Base-by-base conservation (phyloP, 306 rosid genomes). In the Clitoria ternatea region DNA sequence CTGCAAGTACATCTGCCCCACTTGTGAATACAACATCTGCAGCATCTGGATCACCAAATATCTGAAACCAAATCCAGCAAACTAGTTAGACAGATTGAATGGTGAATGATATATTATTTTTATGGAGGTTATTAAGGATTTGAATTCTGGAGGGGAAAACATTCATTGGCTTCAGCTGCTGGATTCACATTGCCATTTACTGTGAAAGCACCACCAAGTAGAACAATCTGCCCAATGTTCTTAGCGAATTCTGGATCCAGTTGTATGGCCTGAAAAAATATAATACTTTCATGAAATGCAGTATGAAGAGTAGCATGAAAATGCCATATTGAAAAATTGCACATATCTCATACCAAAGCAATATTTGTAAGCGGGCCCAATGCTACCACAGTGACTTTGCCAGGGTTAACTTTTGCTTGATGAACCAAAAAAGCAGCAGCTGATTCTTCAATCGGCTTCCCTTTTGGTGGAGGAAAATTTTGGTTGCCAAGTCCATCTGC, bases 111-210 rank as follows among this genome's bases (percentile, higher is more conserved):
- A 44, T 11, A 8, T 27, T 49, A 49, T n/a, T 64, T 60, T 55
- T 18, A 44, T 6, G 13, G 55, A 60, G 39, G 35, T 55, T 59
- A 45, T 29, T 45, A 12, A 45, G 40, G 30, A 19, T 47, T 47
- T 27, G 47, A 37, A 69, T 36, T 15, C 66, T 40, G 19, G 61
- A 36, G 59, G 32, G 29, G 35, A 22, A 71, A 61, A 82, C 87
- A 73, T 68, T 85, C 97, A 69, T 94, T 94, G 72, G 98, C 98
- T 84, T 93, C 98, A 19, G 96, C 85, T 26, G 96, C 96, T 57
- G 97, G 96, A 81, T 93, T 93, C 33, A 84, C 98, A 85, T 93
- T 93, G 73, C 96, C 98, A 78, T 89, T 88, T 43, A 93, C 98
- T 4, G 84, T 81, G 81, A 93, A 93, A 49, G 97, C 84, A 42